phyloP scores from a whole-genome alignment of 2,329 filamentous ascomycete genomes.

The Neophaeococcomyces mojaviensis region DNA sequence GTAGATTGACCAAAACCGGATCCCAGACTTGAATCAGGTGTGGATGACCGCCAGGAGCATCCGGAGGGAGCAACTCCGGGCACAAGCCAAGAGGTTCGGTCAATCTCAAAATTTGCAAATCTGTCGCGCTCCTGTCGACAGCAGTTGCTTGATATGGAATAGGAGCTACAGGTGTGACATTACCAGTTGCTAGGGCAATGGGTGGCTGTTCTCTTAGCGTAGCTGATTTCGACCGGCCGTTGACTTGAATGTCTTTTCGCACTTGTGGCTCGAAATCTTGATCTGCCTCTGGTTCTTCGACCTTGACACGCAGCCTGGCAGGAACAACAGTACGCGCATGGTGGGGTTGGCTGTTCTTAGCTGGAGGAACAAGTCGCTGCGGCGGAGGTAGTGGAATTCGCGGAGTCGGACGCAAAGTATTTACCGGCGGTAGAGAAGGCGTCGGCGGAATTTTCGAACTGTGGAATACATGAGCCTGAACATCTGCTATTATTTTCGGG shows the following conservation, averaged over 20 bases:
- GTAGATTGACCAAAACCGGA: constrained; percentile 1
- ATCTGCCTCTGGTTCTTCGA: too few species aligned
- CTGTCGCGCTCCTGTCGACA: background rate
- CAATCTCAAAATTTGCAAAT: background rate
- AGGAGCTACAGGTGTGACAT: background rate
- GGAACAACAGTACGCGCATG: too few species aligned
- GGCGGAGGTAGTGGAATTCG: background rate
- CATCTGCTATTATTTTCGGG: background rate
- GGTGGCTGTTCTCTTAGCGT: too few species aligned
- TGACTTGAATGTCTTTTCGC: too few species aligned
- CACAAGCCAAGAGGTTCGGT: background rate
- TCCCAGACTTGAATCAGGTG: constrained; percentile 5
- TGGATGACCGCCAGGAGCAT: constrained; percentile 3
- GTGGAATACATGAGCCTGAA: constrained; percentile 4
- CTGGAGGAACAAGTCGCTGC: background rate
- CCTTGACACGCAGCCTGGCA: too few species aligned
- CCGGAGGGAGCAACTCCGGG: constrained; percentile 2
- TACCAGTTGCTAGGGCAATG: too few species aligned
- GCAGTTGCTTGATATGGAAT: background rate
- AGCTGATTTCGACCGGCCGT: too few species aligned
- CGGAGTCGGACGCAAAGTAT: background rate
- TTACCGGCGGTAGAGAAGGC: background rate
- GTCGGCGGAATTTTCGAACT: background rate
- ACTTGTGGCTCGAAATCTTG: too few species aligned
- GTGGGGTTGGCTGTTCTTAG: too few species aligned